These are phyloP conservation scores for Cyclanthera cordifolia DNA, from an alignment of 306 rosid species.

Conservation along the genomic window DNA sequence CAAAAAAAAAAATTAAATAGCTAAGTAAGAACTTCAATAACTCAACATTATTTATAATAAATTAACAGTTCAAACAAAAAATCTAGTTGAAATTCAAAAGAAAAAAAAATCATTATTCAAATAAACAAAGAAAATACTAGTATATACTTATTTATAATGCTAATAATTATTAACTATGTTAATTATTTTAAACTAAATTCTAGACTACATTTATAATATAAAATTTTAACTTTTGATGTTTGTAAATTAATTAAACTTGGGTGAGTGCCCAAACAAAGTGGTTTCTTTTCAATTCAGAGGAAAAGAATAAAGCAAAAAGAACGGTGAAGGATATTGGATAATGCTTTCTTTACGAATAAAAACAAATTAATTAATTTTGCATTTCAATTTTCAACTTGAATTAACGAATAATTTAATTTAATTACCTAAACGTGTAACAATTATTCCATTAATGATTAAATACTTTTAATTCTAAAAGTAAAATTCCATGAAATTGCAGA, in stretches of 20 bases:
- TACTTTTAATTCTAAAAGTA: not conserved
- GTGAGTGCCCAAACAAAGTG: not conserved
- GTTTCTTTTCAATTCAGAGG: not conserved
- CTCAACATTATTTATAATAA: too few relatives aligned
- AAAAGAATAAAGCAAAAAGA: constrained; percentile 9
- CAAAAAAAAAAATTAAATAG: too few relatives aligned
- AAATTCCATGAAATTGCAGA: constrained; percentile 14
- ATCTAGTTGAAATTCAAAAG: too few relatives aligned
- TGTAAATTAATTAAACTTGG: not conserved
- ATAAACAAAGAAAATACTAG: too few relatives aligned
- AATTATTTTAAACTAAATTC: too few relatives aligned
- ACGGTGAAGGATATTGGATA: not conserved
- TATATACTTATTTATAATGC: too few relatives aligned
- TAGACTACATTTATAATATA: too few relatives aligned
- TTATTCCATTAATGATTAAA: not conserved
- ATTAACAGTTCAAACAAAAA: too few relatives aligned
- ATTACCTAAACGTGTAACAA: not conserved
- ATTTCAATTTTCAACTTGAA: not conserved
- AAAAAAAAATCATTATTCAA: too few relatives aligned
- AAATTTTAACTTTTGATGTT: not conserved
- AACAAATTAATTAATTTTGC: not conserved
- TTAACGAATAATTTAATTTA: not conserved
- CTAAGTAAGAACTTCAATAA: too few relatives aligned
- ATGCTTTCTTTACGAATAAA: constrained; percentile 4
- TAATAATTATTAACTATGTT: too few relatives aligned